Conservation (phyloP, 176 grass and related monocot genomes). For the Chrysopogon serrulatus region DNA sequence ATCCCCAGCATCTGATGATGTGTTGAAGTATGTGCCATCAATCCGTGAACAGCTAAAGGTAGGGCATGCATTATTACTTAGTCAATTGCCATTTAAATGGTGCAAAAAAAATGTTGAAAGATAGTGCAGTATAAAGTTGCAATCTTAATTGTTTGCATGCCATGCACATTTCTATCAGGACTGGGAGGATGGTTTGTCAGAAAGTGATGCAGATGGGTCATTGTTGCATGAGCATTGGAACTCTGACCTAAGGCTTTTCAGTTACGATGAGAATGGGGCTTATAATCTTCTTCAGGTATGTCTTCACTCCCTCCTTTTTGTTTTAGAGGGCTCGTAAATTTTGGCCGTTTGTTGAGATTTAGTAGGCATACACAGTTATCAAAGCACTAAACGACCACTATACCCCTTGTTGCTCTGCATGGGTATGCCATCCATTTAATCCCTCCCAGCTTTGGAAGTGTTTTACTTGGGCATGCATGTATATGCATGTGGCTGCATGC, state of each 20-base stretch:
- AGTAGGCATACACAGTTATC: background rate
- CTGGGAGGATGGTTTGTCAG: slow-evolving; percentile 79
- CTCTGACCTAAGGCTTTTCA: slow-evolving; percentile 67
- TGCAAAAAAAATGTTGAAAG: background rate
- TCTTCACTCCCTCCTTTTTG: background rate
- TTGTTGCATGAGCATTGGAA: slow-evolving; percentile 69
- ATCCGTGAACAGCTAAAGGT: slow-evolving; percentile 72
- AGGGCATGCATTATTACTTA: background rate
- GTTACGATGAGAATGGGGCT: slow-evolving; percentile 59
- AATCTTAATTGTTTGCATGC: slow-evolving; percentile 7
- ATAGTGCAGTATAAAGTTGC: background rate
- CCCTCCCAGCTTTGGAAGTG: background rate
- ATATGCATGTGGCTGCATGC: background rate
- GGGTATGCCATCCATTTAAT: background rate
- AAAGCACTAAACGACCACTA: background rate
- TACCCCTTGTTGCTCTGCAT: background rate
- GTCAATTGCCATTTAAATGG: background rate
- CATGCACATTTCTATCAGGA: slow-evolving; percentile 43
- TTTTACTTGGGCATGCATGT: background rate
- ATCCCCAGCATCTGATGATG: slow-evolving; percentile 42
- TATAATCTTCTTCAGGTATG: slow-evolving; percentile 78
- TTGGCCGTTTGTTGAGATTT: background rate
- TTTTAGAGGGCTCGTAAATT: background rate
- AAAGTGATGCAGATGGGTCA: slow-evolving; percentile 70
- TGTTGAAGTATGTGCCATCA: slow-evolving; percentile 60